phyloP scores from a whole-genome alignment of 1,284 basidiomycete species.

The Meira miltonrushii region DNA sequence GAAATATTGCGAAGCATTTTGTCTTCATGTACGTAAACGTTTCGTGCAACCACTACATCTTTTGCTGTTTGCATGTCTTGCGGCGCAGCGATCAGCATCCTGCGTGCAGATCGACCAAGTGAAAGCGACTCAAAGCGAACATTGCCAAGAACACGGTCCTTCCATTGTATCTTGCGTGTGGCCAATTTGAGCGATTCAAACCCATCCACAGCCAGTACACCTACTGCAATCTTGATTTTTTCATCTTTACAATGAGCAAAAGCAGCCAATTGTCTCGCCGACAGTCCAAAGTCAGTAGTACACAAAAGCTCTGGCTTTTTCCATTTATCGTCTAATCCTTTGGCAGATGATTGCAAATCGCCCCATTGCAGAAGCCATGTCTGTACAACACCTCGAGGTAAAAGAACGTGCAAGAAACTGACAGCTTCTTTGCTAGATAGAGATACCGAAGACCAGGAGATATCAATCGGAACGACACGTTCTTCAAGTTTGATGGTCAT shows the following conservation, averaged over 20 bases:
- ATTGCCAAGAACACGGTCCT: neutral
- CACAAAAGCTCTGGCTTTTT: neutral
- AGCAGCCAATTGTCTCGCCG: conserved; percentile 2
- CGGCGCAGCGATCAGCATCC: neutral
- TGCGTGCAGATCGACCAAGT: neutral
- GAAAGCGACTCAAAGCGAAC: neutral
- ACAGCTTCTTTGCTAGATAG: neutral
- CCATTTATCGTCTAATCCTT: neutral
- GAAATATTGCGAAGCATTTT: neutral
- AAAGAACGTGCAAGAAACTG: conserved; percentile 67
- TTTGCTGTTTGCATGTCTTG: neutral
- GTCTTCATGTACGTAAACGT: conserved; percentile 1
- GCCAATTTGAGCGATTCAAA: neutral
- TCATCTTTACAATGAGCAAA: neutral
- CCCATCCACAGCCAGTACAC: neutral
- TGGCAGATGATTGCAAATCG: neutral
- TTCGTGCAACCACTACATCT: too few species aligned
- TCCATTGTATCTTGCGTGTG: neutral
- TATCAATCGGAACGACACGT: neutral
- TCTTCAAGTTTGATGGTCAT: neutral
- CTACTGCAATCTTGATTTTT: neutral
- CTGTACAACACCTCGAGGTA: conserved; percentile 58
- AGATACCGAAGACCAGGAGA: neutral
- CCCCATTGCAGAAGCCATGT: conserved; percentile 58
- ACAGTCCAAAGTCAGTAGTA: neutral